Conservation (phyloP, 192 early-diverging fungal genomes). For the Glomus cerebriforme region DNA sequence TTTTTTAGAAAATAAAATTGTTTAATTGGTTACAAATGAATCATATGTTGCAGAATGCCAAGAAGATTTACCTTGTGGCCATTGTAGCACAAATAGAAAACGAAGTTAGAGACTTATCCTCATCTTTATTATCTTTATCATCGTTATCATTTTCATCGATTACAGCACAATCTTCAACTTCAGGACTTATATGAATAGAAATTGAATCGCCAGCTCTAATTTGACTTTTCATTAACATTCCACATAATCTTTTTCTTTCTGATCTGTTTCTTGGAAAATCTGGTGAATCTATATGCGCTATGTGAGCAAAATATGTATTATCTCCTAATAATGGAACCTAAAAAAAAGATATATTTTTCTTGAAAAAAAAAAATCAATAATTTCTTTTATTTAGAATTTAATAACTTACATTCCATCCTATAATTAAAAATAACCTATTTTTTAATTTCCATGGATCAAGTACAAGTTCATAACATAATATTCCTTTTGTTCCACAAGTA, state of each 20-base stretch:
- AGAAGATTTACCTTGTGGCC: slow-evolving; percentile 10
- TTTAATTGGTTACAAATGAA: neutral
- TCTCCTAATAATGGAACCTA: slow-evolving; percentile 2
- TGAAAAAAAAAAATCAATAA: neutral
- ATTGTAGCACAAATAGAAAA: slow-evolving; percentile 21
- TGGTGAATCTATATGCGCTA: slow-evolving; percentile 6
- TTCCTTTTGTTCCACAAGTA: neutral
- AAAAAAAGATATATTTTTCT: neutral
- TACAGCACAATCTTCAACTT: neutral
- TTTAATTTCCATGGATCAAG: neutral
- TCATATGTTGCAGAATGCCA: neutral
- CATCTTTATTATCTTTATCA: too few relatives aligned
- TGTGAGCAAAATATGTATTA: neutral
- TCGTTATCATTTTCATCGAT: too few relatives aligned
- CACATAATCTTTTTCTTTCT: neutral
- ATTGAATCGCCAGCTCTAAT: neutral
- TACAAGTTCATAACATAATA: slow-evolving; percentile 9
- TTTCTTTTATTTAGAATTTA: neutral
- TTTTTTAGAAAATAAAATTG: neutral
- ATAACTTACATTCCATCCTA: slow-evolving; percentile 12
- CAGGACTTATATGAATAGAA: neutral
- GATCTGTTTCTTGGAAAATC: neutral
- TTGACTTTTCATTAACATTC: neutral
- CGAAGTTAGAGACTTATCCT: neutral
- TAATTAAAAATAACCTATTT: slow-evolving; percentile 19